phyloP scores from a whole-genome alignment of 768 basidiomycete species.

The Russula virescens region DNA sequence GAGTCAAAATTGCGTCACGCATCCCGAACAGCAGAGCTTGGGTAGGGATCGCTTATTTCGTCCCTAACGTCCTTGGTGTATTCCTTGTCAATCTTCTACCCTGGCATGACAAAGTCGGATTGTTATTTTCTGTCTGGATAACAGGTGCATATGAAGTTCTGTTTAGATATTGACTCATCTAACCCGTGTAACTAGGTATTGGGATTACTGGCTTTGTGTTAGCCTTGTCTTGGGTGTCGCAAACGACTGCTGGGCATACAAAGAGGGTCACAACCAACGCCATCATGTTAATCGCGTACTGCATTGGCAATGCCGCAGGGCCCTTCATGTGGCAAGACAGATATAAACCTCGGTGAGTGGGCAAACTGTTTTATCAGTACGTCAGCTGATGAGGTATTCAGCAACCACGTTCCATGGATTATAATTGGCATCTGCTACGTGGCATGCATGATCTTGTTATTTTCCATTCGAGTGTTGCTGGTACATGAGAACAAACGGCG shows the following conservation, averaged over 20 bases:
- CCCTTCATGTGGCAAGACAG: constrained; percentile 73
- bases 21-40: constrained; percentile 56
- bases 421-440: constrained; percentile 64
- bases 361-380: not conserved
- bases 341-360: constrained; percentile 55
- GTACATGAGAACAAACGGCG: constrained; percentile 57
- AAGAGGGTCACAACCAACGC: constrained; percentile 68
- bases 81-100: constrained; percentile 60
- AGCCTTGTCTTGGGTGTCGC: constrained; percentile 57
- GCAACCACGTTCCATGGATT: constrained; percentile 72
- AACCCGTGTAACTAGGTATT: constrained; percentile 32
- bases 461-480: constrained; percentile 50
- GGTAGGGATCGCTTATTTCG: constrained; percentile 49
- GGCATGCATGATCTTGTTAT: constrained; percentile 43
- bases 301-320: constrained; percentile 58
- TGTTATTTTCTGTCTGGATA: constrained; percentile 52
- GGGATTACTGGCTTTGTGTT: constrained; percentile 57
- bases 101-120: constrained; percentile 58
- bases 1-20: constrained; percentile 50
- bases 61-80: constrained; percentile 61
- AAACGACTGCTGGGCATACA: constrained; percentile 65
- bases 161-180: not conserved
- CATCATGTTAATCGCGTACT: constrained; percentile 67
- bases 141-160: constrained; percentile 38
- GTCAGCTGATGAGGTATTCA: constrained; percentile 24